Conservation (phyloP, 129 eudicot species). For the Arctium minus region DNA sequence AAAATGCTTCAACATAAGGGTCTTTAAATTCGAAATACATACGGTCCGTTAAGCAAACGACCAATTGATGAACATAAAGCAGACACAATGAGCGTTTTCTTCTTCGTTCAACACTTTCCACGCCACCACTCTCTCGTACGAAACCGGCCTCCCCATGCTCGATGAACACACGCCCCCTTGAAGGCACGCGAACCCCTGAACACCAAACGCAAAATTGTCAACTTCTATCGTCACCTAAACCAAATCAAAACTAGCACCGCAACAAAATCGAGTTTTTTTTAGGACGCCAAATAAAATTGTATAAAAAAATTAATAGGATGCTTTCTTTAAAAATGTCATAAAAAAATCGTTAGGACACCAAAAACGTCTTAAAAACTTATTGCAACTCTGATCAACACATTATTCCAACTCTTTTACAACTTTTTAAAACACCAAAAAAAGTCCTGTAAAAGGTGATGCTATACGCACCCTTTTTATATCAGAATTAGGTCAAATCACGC, state of each 20-base stretch:
- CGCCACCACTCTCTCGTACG: conserved; percentile 84
- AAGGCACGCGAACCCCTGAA: conserved; percentile 85
- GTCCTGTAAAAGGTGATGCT: no score
- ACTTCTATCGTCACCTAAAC: background rate
- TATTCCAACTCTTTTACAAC: no score
- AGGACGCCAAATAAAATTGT: background rate
- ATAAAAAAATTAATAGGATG: no score
- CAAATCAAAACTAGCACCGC: background rate
- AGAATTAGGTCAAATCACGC: no score
- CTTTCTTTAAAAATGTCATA: no score
- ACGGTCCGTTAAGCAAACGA: conserved; percentile 50
- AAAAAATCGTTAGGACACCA: no score
- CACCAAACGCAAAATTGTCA: background rate
- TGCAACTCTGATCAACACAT: no score
- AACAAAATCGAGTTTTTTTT: background rate
- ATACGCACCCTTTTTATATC: no score
- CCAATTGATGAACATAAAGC: conserved; percentile 92
- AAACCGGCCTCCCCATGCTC: conserved; percentile 93
- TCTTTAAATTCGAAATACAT: background rate
- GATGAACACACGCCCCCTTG: conserved; percentile 92
- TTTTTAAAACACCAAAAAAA: no score
- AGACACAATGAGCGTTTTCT: conserved; percentile 74
- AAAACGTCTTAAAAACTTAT: no score
- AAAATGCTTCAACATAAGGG: background rate
- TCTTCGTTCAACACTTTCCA: conserved; percentile 94